Evolutionary conservation across 805 yeast genomes (phyloP), one percentile per base, ranked within the genome.

Genomic region (Wickerhamiella azymoides): DNA sequence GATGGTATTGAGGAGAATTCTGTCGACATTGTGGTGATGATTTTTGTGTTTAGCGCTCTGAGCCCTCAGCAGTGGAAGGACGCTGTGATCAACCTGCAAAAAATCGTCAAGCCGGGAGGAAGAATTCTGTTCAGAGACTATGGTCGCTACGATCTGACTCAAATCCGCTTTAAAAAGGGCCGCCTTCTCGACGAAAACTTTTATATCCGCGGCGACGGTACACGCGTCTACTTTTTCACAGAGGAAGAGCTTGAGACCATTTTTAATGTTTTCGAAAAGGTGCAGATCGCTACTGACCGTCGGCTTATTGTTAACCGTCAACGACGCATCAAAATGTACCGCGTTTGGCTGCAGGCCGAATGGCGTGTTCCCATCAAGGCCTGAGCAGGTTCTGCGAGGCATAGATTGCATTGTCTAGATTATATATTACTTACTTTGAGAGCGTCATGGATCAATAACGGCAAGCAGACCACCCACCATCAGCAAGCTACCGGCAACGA

Each of bases 141-240:
- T 59, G 97, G 96, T 2, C 73, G 96, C 52, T 92, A 89, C 59
- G 98, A 92, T 63, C 68, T 92, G 62, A 95, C 98, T 0, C 98
- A 92, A 60, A 80, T 92, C 46, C 67, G 98, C 55, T 86, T 89
- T 68, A 92, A 92, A 64, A 83, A 82, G 61, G 81, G 84, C 40
- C 74, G 97, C 55, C 64, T 84, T 24, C 62, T 92, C 46, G 95
- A 84, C 46, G 96, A 89, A 47, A 88, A 92, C 62, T 92, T 92
- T 59, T 92, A 92, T 63, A 85, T 88, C 33, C 76, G 98, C 57
- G 98, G 98, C 33, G 98, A 92, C 61, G 98, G 98, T 40, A 92
- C 98, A 0, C 71, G 98, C 54, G 98, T 92, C 10, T 92, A 92
- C 62, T 92, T 92, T 66, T 92, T 92, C 67, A 84, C 95, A 2